Percentiles rank a stretch among this genome's conserved stretches.
phyloP scores from a whole-genome alignment of 805 yeast genomes.

The Ogataea sp. region DNA sequence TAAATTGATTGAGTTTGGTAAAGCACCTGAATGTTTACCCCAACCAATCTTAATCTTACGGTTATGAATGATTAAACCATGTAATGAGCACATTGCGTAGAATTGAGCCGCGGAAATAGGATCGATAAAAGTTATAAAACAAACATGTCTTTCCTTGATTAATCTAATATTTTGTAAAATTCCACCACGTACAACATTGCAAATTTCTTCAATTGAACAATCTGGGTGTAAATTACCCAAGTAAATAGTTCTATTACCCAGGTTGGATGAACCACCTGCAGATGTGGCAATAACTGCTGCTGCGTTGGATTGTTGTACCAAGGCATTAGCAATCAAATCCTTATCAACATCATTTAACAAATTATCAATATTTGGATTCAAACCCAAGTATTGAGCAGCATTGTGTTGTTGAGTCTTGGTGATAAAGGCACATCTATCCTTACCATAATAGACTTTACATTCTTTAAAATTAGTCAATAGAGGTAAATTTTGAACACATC shows the following conservation, averaged over 20 bases:
- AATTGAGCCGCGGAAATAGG: slow-evolving; percentile 98
- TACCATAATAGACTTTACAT: slow-evolving; percentile 82
- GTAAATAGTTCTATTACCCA: slow-evolving; percentile 91
- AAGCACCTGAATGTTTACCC: slow-evolving; percentile 95
- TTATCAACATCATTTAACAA: slow-evolving; percentile 51
- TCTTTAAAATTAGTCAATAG: slow-evolving; percentile 60
- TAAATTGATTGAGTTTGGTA: slow-evolving; percentile 75
- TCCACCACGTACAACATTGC: slow-evolving; percentile 96
- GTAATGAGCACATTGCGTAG: slow-evolving; percentile 87
- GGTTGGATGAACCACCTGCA: slow-evolving; percentile 87
- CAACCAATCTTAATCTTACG: slow-evolving; percentile 89
- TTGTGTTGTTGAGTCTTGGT: slow-evolving; percentile 95
- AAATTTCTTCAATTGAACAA: slow-evolving; percentile 83
- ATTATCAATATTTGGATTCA: slow-evolving; percentile 84
- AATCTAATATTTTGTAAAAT: slow-evolving; percentile 76
- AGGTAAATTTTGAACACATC: slow-evolving; percentile 73
- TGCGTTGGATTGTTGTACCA: slow-evolving; percentile 91
- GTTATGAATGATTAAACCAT: slow-evolving; percentile 80
- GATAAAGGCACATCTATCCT: slow-evolving; percentile 90
- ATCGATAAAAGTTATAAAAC: slow-evolving; percentile 92
- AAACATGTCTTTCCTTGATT: slow-evolving; percentile 78
- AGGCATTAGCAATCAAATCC: slow-evolving; percentile 58
- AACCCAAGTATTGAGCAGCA: slow-evolving; percentile 90
- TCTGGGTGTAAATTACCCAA: slow-evolving; percentile 86
- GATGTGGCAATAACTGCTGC: slow-evolving; percentile 96